Base-by-base conservation (phyloP, 2,329 filamentous ascomycete genomes). In the Aspergillus calidoustus region DNA sequence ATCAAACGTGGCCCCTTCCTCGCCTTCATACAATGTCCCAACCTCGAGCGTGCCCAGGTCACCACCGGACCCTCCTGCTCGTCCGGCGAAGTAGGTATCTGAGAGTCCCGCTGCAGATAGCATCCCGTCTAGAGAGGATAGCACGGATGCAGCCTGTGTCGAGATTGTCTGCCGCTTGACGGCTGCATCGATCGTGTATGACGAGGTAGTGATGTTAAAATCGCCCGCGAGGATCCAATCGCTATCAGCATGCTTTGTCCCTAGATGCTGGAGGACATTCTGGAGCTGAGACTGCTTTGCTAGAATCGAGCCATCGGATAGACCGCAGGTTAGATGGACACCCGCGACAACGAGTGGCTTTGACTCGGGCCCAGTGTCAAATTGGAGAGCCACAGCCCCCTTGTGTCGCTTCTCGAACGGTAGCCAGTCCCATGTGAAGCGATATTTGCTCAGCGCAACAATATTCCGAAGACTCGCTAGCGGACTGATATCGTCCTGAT, bases 111-210 rank as follows among this genome's bases (percentile, higher is more conserved):
- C 31, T 7, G 52, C 34, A 15, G 48, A 15, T 1, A 61, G n/a
- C 59, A 61, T 53, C 1, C 48, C 41, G 8, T 57, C 59, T 22
- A 61, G 48, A 4, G 59, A 57, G 25, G 59, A 46, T 7, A 61
- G 17, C 2, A 47, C 22, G 2, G 59, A 57, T 2, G 59, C 53
- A 3, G 46, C 54, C 15, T 57, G 47, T 7, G 28, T 7, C 0
- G 59, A 57, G 25, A 61, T 61, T 6, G 59, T 47, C n/a, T 49
- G 57, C 11, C 59, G 59, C n/a, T 61, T 61, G 9, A 61, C n/a
- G 1, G 59, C 53, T 11, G 30, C 25, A 19, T 53, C 59, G 48
- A 61, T 25, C 3, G 59, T 61, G 22, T 57, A 61, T n/a, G 59
- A 61, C 2, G 59, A 61, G 1, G 59, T 61, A 0, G 59, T 23